Evolutionary conservation across 805 yeast species (phyloP).

Genomic region (Candida sakaeoensis): DNA sequence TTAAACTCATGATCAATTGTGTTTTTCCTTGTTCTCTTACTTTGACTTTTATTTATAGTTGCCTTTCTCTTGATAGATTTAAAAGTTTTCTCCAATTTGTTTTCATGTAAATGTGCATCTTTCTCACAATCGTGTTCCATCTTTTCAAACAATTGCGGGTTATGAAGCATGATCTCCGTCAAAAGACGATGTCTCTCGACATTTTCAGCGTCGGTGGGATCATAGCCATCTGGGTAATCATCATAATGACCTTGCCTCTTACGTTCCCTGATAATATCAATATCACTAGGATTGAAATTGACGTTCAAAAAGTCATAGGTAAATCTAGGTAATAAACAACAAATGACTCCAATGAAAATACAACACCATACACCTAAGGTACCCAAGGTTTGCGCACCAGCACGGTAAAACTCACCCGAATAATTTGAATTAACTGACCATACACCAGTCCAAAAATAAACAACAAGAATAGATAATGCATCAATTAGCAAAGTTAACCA

Average conservation of each 20-base stretch:
- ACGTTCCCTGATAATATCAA: conserved; percentile 67
- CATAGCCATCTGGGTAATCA: conserved; percentile 47
- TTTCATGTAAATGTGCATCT: conserved; percentile 10
- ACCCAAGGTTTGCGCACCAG: conserved; percentile 63
- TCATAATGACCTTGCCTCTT: conserved; percentile 49
- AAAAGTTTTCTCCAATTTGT: conserved; percentile 26
- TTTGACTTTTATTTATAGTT: conserved; percentile 24
- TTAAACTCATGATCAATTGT: conserved; percentile 25
- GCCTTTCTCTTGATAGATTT: conserved; percentile 32
- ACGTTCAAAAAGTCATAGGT: conserved; percentile 45
- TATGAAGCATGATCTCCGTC: conserved; percentile 27
- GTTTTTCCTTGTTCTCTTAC: conserved; percentile 14
- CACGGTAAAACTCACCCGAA: conserved; percentile 59
- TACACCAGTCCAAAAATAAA: conserved; percentile 77
- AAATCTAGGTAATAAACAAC: conserved; percentile 61
- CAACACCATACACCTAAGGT: conserved; percentile 63
- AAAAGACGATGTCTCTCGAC: conserved; percentile 36
- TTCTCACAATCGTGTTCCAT: conserved; percentile 26
- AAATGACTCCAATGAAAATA: conserved; percentile 50
- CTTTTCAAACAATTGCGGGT: conserved; percentile 32
- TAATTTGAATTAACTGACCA: conserved; percentile 54
- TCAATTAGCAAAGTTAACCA: conserved; percentile 56
- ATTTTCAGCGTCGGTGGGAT: conserved; percentile 48
- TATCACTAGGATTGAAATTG: conserved; percentile 58
- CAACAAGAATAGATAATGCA: conserved; percentile 51